Conservation (phyloP, 768 basidiomycete species). For the Kondoa malvinella region DNA sequence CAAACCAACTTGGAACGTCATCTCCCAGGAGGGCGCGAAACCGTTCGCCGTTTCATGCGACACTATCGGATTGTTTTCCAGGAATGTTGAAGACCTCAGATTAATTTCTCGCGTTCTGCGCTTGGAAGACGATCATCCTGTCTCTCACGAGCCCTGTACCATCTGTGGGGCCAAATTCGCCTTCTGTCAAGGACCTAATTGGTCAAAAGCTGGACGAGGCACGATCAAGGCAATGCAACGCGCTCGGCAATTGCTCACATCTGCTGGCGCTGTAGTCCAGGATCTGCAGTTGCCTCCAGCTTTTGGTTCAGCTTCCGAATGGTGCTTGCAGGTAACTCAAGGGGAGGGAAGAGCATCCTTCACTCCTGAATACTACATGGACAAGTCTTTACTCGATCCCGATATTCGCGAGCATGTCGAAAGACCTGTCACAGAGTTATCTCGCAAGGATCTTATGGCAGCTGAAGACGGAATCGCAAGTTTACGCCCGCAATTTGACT, state of each 20-base stretch:
- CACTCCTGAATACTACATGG: conserved; percentile 25
- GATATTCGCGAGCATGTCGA: conserved; percentile 23
- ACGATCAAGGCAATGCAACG: conserved; percentile 22
- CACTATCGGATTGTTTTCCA: conserved; percentile 28
- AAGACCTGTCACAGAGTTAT: conserved; percentile 22
- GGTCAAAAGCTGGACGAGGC: conserved; percentile 16
- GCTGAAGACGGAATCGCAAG: conserved; percentile 27
- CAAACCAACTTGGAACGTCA: conserved; percentile 30
- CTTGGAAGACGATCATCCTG: conserved; percentile 23
- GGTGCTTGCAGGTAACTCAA: conserved; percentile 11
- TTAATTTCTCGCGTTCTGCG: conserved; percentile 26
- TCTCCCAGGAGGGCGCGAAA: conserved; percentile 30
- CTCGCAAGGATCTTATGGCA: conserved; percentile 21
- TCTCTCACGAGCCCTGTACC: conserved; percentile 19
- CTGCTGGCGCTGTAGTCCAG: conserved; percentile 27
- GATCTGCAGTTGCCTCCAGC: conserved; percentile 27
- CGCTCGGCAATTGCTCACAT: conserved; percentile 22
- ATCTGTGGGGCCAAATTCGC: conserved; percentile 25
- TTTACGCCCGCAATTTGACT: conserved; percentile 27
- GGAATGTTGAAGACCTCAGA: conserved; percentile 28
- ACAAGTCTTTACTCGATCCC: conserved; percentile 17
- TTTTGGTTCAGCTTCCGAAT: conserved; percentile 18
- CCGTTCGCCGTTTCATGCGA: background rate
- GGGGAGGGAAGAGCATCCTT: conserved; percentile 26
- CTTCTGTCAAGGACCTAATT: conserved; percentile 24